Conservation (phyloP, 2,329 filamentous ascomycete species). For the Hypoxylon sp. region DNA sequence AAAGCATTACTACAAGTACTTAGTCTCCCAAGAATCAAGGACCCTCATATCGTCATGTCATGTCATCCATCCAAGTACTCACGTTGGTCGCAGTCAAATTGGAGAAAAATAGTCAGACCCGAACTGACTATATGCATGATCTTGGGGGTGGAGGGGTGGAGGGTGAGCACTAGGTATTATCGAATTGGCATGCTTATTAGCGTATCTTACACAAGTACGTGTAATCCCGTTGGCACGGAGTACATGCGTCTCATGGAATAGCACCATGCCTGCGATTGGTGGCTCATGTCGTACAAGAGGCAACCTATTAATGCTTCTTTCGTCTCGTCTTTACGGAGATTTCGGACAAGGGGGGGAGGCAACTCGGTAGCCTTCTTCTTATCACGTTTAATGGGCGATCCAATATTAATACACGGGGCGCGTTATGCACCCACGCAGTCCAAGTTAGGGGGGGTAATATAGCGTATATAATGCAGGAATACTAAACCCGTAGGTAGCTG, state of each 20-base stretch:
- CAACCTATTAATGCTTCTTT: slow-evolving; percentile 34
- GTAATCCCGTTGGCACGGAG: slow-evolving; percentile 42
- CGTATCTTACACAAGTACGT: slow-evolving; percentile 36
- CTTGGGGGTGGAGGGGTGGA: slow-evolving; percentile 9
- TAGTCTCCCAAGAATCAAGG: slow-evolving; percentile 19
- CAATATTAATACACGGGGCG: slow-evolving; percentile 40
- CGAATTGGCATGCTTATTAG: slow-evolving; percentile 37
- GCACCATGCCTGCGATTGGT: slow-evolving; percentile 32
- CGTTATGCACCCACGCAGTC: slow-evolving; percentile 40
- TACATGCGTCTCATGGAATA: slow-evolving; percentile 32
- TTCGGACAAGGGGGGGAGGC: slow-evolving; percentile 28
- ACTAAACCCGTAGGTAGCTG: slow-evolving; percentile 25
- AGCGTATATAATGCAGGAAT: slow-evolving; percentile 14
- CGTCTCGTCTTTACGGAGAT: slow-evolving; percentile 38
- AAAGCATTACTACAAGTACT: slow-evolving; percentile 18
- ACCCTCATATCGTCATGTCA: slow-evolving; percentile 35
- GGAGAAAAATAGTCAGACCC: slow-evolving; percentile 36
- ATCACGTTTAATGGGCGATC: slow-evolving; percentile 38
- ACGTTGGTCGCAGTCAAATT: slow-evolving; percentile 37
- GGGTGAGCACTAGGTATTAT: slow-evolving; percentile 42
- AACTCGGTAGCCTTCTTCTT: slow-evolving; percentile 17
- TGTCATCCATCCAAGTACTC: slow-evolving; percentile 37
- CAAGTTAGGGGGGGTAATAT: slow-evolving; percentile 19
- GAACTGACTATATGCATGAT: slow-evolving; percentile 42
- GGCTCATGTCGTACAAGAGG: slow-evolving; percentile 31